Evolutionary conservation across 768 basidiomycete genomes (phyloP), one percentile per base, ranked within the genome.

Genomic region (Cystofilobasidium macerans): DNA sequence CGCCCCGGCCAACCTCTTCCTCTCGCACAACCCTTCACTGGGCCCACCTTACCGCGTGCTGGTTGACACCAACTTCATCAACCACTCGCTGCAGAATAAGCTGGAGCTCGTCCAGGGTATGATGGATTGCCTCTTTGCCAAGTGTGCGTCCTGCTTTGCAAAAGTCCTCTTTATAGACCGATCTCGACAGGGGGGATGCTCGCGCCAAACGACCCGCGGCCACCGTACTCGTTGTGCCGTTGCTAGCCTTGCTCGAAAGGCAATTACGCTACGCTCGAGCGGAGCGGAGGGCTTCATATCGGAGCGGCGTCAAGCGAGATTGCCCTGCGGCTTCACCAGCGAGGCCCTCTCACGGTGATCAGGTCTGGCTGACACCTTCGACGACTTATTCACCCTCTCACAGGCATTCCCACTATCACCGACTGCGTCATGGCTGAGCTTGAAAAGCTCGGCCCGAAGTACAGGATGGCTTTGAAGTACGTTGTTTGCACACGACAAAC

Each of bases 21-120:
- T 99, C 47, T 85, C 87, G 5, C 95, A 98, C 76, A 98, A 99
- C 76, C 85, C 87, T 26, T 87, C 95, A 24, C 87, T 99, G 56
- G 93, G 89, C 0, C 95, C 95, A 0, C 95, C 95, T 3, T 99
- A 98, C 75, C 85, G 94, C 24, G 89, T 99, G 32, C 83, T 99
- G 43, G 90, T 99, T 68, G 95, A 99, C 77, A 99, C 95, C 74
- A 99, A 99, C 76, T 98, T 99, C 71, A 99, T 99, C 81, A 98
- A 98, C 75, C 94, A 98, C 75, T 89, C 87, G 70, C 81, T 99
- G 57, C 95, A 99, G 79, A 99, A 98, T 77, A 95, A 97, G 76
- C 79, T 99, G 70, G 95, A 99, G 76, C 82, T 98, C 62, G 81
- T 97, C 26, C 85, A 86, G 72, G 92, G 89, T n/a, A 97, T 99